Percentiles rank a stretch among this genome's conserved stretches.
Conservation (phyloP, 176 grass and related monocot genomes). For the Hordeum marinum region DNA sequence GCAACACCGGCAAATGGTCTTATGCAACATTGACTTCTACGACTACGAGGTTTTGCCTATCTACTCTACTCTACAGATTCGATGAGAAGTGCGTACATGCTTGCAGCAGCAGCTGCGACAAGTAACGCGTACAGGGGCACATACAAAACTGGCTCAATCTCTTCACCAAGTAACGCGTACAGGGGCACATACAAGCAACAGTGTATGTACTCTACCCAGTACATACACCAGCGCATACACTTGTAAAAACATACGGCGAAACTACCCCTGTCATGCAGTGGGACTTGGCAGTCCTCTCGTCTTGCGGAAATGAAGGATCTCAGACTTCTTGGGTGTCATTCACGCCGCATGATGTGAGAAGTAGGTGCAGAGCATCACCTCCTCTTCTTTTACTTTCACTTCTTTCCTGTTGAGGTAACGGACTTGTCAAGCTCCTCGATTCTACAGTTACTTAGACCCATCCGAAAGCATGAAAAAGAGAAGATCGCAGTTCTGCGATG, state of each 20-base stretch:
- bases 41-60: no score
- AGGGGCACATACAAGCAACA: no score
- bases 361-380: conserved; percentile 77
- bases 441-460: background rate
- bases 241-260: no score
- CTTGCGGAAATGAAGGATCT: background rate
- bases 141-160: background rate
- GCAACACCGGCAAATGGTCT: no score
- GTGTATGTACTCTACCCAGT: no score
- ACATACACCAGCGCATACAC: background rate
- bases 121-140: background rate
- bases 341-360: conserved; percentile 43
- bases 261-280: background rate
- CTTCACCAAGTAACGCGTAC: background rate
- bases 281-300: background rate
- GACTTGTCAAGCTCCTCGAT: background rate
- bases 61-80: no score
- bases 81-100: no score
- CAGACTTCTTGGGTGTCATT: background rate
- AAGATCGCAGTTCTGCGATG: background rate
- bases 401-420: conserved; percentile 64
- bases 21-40: no score
- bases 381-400: conserved; percentile 50
- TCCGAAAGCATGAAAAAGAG: background rate
- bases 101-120: no score